Percentiles rank a stretch among this genome's conserved stretches.
phyloP scores from a whole-genome alignment of 1,284 basidiomycete genomes.

The Tilletia walkeri region DNA sequence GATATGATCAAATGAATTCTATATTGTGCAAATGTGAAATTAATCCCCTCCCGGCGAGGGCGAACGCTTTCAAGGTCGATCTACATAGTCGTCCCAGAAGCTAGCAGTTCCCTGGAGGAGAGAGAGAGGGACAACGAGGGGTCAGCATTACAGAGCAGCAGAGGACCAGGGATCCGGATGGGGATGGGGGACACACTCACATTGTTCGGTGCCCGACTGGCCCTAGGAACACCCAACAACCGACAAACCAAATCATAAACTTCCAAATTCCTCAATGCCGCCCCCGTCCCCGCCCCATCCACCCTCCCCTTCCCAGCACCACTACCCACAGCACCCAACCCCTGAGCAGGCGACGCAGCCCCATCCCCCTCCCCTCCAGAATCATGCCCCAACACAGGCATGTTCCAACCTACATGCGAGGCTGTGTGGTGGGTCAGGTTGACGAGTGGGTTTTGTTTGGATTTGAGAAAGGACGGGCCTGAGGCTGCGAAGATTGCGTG shows the following conservation, averaged over 20 bases:
- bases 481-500: conserved; percentile 84
- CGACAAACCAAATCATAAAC: conserved; percentile 77
- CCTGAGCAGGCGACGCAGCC: conserved; percentile 5
- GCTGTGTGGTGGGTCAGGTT: conserved; percentile 58
- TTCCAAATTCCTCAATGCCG: conserved; percentile 78
- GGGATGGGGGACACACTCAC: conserved; percentile 59
- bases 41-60: not conserved
- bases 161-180: not conserved
- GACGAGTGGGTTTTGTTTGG: not conserved
- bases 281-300: conserved; percentile 60
- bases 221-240: conserved; percentile 66
- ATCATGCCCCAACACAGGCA: not conserved
- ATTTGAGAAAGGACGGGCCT: conserved; percentile 69
- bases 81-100: conserved; percentile 22
- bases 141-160: too few relatives aligned
- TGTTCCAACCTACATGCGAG: conserved; percentile 8
- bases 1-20: too few relatives aligned
- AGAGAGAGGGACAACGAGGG: not conserved
- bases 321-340: not conserved
- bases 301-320: conserved; percentile 56
- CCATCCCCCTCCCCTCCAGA: not conserved
- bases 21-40: too few relatives aligned
- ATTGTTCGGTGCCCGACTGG: conserved; percentile 66
- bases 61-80: conserved; percentile 5
- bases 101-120: conserved; percentile 18